phyloP scores from a whole-genome alignment of 2,329 filamentous ascomycete genomes.

The Thielaviopsis euricoi region DNA sequence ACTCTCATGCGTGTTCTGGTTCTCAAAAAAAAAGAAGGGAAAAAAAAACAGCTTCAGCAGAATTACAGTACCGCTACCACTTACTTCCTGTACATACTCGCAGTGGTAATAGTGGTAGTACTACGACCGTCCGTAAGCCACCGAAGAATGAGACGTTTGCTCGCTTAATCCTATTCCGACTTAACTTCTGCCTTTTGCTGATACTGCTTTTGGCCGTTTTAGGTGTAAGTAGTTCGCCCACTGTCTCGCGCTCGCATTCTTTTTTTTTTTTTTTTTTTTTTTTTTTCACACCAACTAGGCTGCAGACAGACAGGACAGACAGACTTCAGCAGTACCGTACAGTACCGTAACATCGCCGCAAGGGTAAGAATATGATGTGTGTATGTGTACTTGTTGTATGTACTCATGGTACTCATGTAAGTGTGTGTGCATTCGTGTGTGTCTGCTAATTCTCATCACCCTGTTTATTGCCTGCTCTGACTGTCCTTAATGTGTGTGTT shows the following conservation, averaged over 20 bases:
- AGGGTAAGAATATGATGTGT: neutral
- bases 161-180: constrained; percentile 6
- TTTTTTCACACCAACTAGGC: neutral
- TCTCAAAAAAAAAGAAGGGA: neutral
- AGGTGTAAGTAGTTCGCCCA: neutral
- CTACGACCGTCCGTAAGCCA: neutral
- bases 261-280: neutral
- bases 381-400: neutral
- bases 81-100: too few species aligned
- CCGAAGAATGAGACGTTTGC: neutral
- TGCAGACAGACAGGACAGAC: neutral
- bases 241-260: neutral
- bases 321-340: neutral
- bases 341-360: neutral
- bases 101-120: too few species aligned
- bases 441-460: too few species aligned
- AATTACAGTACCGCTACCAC: too few species aligned
- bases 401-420: too few species aligned
- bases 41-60: neutral
- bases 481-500: neutral
- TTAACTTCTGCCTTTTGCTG: neutral
- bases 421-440: too few species aligned
- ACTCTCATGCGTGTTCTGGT: neutral
- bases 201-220: neutral
- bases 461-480: neutral